Base-by-base conservation (phyloP, 2,329 filamentous ascomycete species). In the Monosporascus sp. region DNA sequence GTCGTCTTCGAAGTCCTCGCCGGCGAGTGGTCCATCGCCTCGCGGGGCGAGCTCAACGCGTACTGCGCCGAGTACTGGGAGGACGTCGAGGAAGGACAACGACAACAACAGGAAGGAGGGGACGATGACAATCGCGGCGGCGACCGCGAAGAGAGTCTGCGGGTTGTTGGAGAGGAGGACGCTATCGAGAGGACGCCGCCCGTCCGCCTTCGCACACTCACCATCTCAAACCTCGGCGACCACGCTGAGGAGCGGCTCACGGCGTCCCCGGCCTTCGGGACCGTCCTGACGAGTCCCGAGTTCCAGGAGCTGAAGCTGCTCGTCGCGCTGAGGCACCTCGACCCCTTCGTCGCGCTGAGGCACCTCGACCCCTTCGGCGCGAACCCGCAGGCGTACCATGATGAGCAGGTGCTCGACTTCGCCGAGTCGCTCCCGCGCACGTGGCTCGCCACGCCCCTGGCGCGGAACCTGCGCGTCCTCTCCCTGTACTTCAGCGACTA, bases 401-500 rank as follows among this genome's bases (percentile, higher is more conserved):
- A 35, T 22, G 18, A 9, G 15, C 18, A 62, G 7, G 60, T 54
- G 18, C 60, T 62, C 17, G 52, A 60, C 0, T 59, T 68, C 25
- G 60, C 60, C 11, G 51, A 50, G 0, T 50, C 17, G 4, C n/a
- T 70, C 0, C 61, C 60, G 0, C 25, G 31, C 0, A 55, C 54
- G 1, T 70, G 63, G 66, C 50, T 70, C 0, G 52, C 51, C 0
- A 48, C 56, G 0, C 25, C 45, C 0, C n/a, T 67, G 1, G 35
- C 57, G 0, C 47, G 57, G 2, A 63, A 63, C 5, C 46, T 74
- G 3, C 58, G 59, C 4, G 67, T 72, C n/a, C 62, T 78, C 5
- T 73, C 70, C 0, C 54, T 78, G 0, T 75, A 67, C 54, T 65
- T 62, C 3, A 54, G 53, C 5, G 57, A 68, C 1, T 72, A 70